phyloP scores from a whole-genome alignment of 495 filamentous ascomycete genomes.

The Haplographium delicatum region DNA sequence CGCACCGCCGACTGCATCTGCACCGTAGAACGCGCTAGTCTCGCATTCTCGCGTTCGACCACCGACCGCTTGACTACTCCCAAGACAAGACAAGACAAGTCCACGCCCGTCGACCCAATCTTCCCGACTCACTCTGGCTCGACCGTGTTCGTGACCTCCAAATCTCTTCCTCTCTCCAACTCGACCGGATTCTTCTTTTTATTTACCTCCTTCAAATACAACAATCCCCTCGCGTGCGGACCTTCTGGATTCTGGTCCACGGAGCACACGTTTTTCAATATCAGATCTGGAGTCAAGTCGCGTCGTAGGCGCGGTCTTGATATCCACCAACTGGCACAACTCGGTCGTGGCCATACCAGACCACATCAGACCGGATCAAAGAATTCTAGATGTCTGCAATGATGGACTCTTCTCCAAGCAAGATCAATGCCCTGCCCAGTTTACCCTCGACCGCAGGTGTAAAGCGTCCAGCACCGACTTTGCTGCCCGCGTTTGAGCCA shows the following conservation, averaged over 20 bases:
- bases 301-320: slow-evolving; percentile 22
- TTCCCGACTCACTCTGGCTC: slow-evolving; percentile 5
- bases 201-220: neutral
- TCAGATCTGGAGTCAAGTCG: slow-evolving; percentile 14
- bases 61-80: too few relatives aligned
- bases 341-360: too few relatives aligned
- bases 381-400: slow-evolving; percentile 19
- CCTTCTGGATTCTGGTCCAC: too few relatives aligned
- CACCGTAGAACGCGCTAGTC: slow-evolving; percentile 12
- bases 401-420: slow-evolving; percentile 29
- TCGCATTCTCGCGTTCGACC: slow-evolving; percentile 6
- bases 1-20: too few relatives aligned
- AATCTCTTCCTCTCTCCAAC: slow-evolving; percentile 10
- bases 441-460: slow-evolving; percentile 52
- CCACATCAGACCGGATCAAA: too few relatives aligned
- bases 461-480: slow-evolving; percentile 72
- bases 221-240: neutral
- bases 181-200: neutral
- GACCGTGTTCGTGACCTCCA: slow-evolving; percentile 25
- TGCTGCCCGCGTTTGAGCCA: slow-evolving; percentile 92
- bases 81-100: too few relatives aligned
- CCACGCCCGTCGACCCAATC: slow-evolving; percentile 12
- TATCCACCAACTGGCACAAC: neutral
- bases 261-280: slow-evolving; percentile 7
- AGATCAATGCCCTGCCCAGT: slow-evolving; percentile 22